Evolutionary conservation across 225 moss, liverwort and hornwort genomes (phyloP).

Genomic region (Polytrichum formosum): DNA sequence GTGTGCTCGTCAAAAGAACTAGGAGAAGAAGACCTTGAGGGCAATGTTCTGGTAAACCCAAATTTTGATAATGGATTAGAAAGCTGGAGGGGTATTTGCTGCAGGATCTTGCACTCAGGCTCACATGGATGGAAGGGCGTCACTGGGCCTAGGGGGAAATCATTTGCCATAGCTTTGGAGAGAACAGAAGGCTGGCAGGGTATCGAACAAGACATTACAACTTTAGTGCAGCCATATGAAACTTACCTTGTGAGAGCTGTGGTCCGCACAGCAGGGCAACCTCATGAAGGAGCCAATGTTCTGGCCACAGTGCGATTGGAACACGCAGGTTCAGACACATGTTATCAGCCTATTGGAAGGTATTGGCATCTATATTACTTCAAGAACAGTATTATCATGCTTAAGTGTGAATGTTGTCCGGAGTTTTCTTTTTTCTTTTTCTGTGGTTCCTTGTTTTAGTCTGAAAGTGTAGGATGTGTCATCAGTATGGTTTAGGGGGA

Average conservation of each 20-base stretch:
- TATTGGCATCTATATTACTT: conserved; percentile 14
- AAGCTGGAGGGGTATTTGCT: conserved; percentile 52
- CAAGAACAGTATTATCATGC: no score
- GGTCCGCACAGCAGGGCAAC: conserved; percentile 45
- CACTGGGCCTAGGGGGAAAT: conserved; percentile 34
- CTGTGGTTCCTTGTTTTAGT: no score
- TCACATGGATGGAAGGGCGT: conserved; percentile 52
- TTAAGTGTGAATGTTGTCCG: no score
- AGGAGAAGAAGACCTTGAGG: conserved; percentile 29
- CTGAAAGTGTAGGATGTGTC: no score
- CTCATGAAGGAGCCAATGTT: conserved; percentile 40
- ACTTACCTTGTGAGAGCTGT: conserved; percentile 38
- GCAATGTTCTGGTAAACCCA: conserved; percentile 45
- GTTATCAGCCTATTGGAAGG: conserved; percentile 49
- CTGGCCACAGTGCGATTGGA: conserved; percentile 58
- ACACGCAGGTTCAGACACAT: conserved; percentile 27
- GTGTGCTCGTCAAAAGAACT: conserved; percentile 15
- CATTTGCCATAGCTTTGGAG: conserved; percentile 49
- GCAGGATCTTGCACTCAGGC: conserved; percentile 40
- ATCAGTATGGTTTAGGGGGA: no score
- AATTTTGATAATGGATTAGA: conserved; percentile 35
- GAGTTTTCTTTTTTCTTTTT: no score
- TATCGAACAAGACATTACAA: conserved; percentile 52
- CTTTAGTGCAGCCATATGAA: conserved; percentile 35
- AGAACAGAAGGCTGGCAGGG: conserved; percentile 57